Evolutionary conservation across 2,329 filamentous ascomycete species (phyloP), one percentile per base, ranked within the genome.

Genomic region (Cryoendolithus antarcticus): DNA sequence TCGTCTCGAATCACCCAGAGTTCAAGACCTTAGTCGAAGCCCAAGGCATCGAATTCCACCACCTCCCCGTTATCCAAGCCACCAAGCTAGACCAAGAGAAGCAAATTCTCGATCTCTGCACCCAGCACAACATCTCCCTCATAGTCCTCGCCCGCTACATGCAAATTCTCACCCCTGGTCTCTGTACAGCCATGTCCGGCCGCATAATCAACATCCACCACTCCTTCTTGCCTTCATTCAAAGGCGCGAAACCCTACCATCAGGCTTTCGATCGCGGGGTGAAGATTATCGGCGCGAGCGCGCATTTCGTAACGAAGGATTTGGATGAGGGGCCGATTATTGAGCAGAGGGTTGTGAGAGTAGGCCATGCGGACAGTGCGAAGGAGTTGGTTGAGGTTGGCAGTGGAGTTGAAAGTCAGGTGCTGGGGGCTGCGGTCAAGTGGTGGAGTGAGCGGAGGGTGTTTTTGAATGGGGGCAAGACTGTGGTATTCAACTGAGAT

Each of bases 201-300:
- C 78, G 77, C 58, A 91, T 91, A 65, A 89, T 91, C 79, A 91
- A 91, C 66, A 89, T 91, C 62, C 84, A 91, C 65, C 84, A 91
- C 66, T 81, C 75, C 50, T 91, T 91, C 74, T 61, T 91, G 70
- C 84, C 84, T 0, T 80, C 74, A 7, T 91, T 91, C 74, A 91
- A 91, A 71, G 84, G 84, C 44, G 84, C 84, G 24, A 86, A 85
- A 64, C 84, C 84, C 3, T 91, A 91, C 63, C 84, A 89, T 61
- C 84, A 91, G 68, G 84, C 84, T 6, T 88, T 82, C 57, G 83
- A 89, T 47, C 75, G 83, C 21, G 84, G 84, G 44, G 84, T 91
- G 48, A 91, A 91, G 72, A 89, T 91, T 51, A 86, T 88, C 41
- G 84, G 84, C 43, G 84, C 84, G 15, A 86, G 82, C 2, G 84